Evolutionary conservation across 352 stramenopile genomes (phyloP).

Genomic region (Pythium aquatile): DNA sequence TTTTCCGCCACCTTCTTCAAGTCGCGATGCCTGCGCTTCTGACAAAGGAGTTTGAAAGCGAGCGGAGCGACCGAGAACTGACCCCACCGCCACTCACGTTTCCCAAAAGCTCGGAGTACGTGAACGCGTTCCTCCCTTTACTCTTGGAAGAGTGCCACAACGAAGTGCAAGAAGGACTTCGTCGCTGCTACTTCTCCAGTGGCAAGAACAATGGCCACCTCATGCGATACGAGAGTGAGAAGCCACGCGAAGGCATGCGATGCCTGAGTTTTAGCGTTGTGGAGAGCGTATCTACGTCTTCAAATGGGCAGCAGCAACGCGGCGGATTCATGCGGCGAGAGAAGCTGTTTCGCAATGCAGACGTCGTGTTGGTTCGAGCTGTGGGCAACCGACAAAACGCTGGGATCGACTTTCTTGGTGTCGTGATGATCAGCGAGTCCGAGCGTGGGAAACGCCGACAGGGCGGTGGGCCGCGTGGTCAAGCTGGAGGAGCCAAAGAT

Average conservation of each 20-base stretch:
- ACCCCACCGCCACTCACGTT: constrained; percentile 57
- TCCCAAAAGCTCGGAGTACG: constrained; percentile 67
- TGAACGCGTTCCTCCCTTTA: constrained; percentile 74
- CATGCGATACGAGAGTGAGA: constrained; percentile 79
- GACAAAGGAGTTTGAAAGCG: constrained; percentile 56
- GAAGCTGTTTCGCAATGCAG: constrained; percentile 79
- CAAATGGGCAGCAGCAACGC: constrained; percentile 30
- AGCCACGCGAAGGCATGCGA: constrained; percentile 77
- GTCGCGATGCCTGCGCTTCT: constrained; percentile 74
- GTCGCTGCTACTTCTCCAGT: constrained; percentile 35
- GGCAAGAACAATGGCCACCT: constrained; percentile 49
- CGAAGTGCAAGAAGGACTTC: constrained; percentile 71
- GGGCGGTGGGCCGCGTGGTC: constrained; percentile 24
- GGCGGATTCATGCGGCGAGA: constrained; percentile 20
- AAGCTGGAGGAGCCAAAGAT: constrained; percentile 35
- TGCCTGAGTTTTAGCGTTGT: constrained; percentile 74
- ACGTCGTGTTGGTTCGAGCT: constrained; percentile 65
- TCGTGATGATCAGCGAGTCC: constrained; percentile 73
- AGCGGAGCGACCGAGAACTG: constrained; percentile 55
- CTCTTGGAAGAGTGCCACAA: constrained; percentile 84
- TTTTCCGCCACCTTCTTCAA: constrained; percentile 82
- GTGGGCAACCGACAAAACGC: constrained; percentile 34
- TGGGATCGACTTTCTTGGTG: constrained; percentile 66
- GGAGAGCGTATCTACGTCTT: constrained; percentile 37
- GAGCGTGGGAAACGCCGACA: constrained; percentile 59